These are phyloP conservation scores for Ephemerocybe angulata DNA, from an alignment of 768 basidiomycete genomes.

Conservation along the genomic window DNA sequence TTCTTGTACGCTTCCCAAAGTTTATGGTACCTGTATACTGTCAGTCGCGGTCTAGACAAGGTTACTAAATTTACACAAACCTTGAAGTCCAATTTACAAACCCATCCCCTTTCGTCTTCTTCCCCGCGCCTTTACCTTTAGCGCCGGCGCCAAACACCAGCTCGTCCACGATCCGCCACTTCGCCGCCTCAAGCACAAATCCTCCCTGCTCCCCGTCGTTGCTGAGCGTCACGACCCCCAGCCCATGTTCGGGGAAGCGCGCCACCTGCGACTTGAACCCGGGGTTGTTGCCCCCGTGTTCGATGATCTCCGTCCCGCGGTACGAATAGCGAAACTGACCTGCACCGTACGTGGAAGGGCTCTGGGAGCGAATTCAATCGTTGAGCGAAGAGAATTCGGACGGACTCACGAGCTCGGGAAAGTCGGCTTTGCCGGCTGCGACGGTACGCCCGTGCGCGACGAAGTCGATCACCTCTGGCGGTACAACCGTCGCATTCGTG, in stretches of 20 bases:
- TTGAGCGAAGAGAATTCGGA: background rate
- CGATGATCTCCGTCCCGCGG: slow-evolving; percentile 39
- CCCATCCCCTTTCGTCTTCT: no score
- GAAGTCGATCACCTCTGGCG: slow-evolving; percentile 32
- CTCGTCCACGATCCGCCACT: slow-evolving; percentile 37
- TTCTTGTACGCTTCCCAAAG: background rate
- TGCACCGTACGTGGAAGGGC: slow-evolving; percentile 36
- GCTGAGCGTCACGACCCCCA: slow-evolving; percentile 37
- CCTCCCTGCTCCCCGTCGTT: slow-evolving; percentile 36
- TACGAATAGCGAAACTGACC: slow-evolving; percentile 39
- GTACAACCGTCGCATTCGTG: slow-evolving; percentile 35
- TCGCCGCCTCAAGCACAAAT: slow-evolving; percentile 32
- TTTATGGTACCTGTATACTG: slow-evolving; percentile 2
- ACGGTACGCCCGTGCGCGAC: slow-evolving; percentile 35
- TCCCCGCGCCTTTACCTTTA: background rate
- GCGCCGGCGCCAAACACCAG: slow-evolving; percentile 17
- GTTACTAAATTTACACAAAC: slow-evolving; percentile 17
- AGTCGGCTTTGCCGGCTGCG: slow-evolving; percentile 29
- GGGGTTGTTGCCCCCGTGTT: slow-evolving; percentile 41
- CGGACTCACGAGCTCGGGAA: slow-evolving; percentile 32
- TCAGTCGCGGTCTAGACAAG: no score
- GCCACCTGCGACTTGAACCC: slow-evolving; percentile 31
- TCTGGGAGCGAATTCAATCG: slow-evolving; percentile 20
- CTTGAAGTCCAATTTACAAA: slow-evolving; percentile 38
- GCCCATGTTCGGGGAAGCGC: slow-evolving; percentile 31